Base-by-base conservation (phyloP, 2,329 filamentous ascomycete genomes). In the Trichophyton schoenleinii region DNA sequence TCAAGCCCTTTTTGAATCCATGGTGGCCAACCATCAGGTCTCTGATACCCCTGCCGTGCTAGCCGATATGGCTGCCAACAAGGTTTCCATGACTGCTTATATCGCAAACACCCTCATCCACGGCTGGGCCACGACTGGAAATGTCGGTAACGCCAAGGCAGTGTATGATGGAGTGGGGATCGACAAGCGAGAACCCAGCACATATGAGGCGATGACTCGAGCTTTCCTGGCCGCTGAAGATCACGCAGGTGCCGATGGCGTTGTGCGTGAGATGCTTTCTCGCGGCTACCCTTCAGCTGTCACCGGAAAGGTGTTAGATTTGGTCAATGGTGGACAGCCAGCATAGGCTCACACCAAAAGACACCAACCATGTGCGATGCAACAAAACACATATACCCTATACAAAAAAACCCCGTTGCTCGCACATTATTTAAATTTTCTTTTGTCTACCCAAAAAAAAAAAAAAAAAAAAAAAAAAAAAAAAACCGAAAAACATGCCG, bases 71-170 rank as follows among this genome's bases (percentile, higher is more conserved):
- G 80, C 79, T 60, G 73, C 77, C 58, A 84, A 83, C 63, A 78
- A 84, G 42, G 86, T 99, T 9, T 87, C 91, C 68, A 85, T 97
- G 79, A 97, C 94, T 1, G 88, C 94, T 0, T 99, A 99, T 77
- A 97, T 99, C 71, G 94, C 94, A 70, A 99, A 99, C 78, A 96
- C 92, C 4, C 81, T 99, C 53, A 97, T 99, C 70, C 91, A 97
- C 71, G 94, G 94, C 65, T 99, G 94, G 92, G 89, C 92, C 22
- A 82, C 87, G 13, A 88, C 88, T 72, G 87, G 87, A 75, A 83
- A 95, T 65, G 88, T 97, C 52, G 75, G 78, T 63, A 91, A 90
- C 74, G 89, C 91, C 18, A 84, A 86, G 70, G 77, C 81, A 25
- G 85, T 96, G 64, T 99, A 95, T 71, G 82, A 88, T 63, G 80